Conservation (phyloP, 371 early-diverging fungal species). For the Apophysomyces elegans region DNA sequence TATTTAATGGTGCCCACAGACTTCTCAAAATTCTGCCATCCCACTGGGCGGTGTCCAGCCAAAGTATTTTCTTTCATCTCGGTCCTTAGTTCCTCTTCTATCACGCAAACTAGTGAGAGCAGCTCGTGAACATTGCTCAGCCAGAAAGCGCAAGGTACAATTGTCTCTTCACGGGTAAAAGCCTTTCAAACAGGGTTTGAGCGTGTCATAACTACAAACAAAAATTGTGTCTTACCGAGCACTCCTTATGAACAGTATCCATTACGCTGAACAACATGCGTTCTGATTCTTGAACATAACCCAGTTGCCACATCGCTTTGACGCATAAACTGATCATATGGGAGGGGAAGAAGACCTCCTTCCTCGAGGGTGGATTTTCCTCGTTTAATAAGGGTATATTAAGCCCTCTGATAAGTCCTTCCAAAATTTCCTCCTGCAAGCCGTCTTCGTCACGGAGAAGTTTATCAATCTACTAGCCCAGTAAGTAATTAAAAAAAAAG, state of each 20-base stretch:
- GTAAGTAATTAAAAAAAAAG: background rate
- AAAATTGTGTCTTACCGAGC: conserved; percentile 45
- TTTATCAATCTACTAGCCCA: conserved; percentile 33
- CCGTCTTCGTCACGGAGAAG: conserved; percentile 72
- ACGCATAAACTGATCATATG: conserved; percentile 86
- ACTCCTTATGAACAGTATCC: conserved; percentile 79
- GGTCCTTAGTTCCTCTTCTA: conserved; percentile 44
- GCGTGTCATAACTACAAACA: background rate
- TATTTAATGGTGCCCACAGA: conserved; percentile 64
- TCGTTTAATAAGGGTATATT: conserved; percentile 89
- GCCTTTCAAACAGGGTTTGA: conserved; percentile 18
- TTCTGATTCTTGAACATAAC: conserved; percentile 81
- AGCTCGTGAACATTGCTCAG: conserved; percentile 94
- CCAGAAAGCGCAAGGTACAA: conserved; percentile 84
- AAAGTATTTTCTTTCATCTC: conserved; percentile 28
- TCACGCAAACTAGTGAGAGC: conserved; percentile 59
- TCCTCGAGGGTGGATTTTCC: conserved; percentile 77
- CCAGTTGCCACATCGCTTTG: conserved; percentile 84
- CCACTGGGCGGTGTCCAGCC: conserved; percentile 28
- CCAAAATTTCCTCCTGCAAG: conserved; percentile 86
- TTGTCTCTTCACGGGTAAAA: conserved; percentile 61
- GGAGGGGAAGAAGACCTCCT: conserved; percentile 93
- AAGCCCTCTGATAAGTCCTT: conserved; percentile 85
- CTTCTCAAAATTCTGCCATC: conserved; percentile 55
- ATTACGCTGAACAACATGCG: conserved; percentile 83